Evolutionary conservation across 2,329 filamentous ascomycete genomes (phyloP), one percentile per base, ranked within the genome.

Genomic region (Mycosphaerella sp.): DNA sequence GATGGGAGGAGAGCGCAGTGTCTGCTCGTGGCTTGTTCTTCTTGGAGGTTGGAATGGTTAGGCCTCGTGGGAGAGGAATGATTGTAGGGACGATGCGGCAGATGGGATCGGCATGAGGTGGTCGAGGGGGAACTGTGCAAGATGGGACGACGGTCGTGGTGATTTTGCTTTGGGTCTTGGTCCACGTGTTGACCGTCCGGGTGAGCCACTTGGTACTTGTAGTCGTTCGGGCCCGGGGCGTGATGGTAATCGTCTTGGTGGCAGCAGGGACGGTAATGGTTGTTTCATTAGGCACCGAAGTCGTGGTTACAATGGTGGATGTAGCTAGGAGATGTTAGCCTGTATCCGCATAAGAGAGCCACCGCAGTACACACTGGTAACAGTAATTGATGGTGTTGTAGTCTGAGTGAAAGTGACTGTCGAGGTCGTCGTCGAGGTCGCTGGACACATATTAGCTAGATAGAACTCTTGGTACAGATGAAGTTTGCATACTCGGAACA

Each of bases 121-220:
- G 49, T 18, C 49, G 41, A 27, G 41, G 25, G 2, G 53, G 53
- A 0, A 55, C 35, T 13, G 53, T 71, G 63, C 71, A 73, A 6
- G 62, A 65, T 12, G 69, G 67, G 4, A 66, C 68, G 1, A 63
- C 60, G 0, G 70, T 73, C 41, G 65, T 63, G 1, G 58, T 63
- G 9, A 54, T 35, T n/a, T 58, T 47, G 13, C 40, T 52, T 8
- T 56, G 51, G 6, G 50, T 62, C 21, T 55, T 49, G 6, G 53
- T 60, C 55, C 59, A 62, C 8, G 48, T 42, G 14, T 66, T 68
- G 59, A 67, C 70, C 3, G 62, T 65, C 9, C 52, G 52, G 2
- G 57, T 42, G 18, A 62, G 46, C 34, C 49, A 59, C 36, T 54
- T 57, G 1, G 54, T 63, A 28, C 51, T 59, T 2, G 59, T 61